Conservation (phyloP, 1,284 basidiomycete species). For the Megacollybia platyphylla region DNA sequence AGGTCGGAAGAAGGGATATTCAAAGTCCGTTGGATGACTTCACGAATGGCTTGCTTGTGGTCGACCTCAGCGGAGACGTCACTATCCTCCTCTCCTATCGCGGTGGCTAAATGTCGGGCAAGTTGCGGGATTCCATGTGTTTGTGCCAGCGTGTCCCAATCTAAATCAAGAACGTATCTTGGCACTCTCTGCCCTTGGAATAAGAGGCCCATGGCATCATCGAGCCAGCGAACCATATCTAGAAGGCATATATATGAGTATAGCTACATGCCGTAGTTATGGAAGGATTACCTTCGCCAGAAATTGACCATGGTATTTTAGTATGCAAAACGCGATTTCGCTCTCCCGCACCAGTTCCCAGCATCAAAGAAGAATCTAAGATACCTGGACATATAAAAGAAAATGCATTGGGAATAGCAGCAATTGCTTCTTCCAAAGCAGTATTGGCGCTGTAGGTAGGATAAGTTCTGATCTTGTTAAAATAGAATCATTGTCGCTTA, state of each 20-base stretch:
- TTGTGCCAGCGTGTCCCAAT: background rate
- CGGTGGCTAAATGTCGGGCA: background rate
- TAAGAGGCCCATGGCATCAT: too few species aligned
- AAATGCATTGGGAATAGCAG: conserved; percentile 19
- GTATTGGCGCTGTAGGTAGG: conserved; percentile 21
- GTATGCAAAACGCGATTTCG: background rate
- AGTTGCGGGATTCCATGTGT: background rate
- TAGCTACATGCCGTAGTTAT: too few species aligned
- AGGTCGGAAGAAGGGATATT: conserved; percentile 20
- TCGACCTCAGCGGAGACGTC: background rate
- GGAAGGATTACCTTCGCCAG: too few species aligned
- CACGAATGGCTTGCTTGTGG: background rate
- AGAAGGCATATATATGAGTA: too few species aligned
- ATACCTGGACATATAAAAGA: conserved; percentile 21
- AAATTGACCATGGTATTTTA: too few species aligned
- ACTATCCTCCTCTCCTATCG: background rate
- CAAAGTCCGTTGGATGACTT: conserved; percentile 10
- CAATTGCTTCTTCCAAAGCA: conserved; percentile 16
- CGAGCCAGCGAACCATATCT: too few species aligned
- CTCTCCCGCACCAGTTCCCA: background rate
- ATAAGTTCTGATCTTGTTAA: background rate
- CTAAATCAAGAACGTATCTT: conserved; percentile 1
- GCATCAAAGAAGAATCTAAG: conserved; percentile 12
- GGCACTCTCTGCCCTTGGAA: too few species aligned
- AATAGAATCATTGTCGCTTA: conserved; percentile 10